These are phyloP conservation scores for Leccinum discolor DNA, from an alignment of 1,284 basidiomycete species.

Conservation along the genomic window DNA sequence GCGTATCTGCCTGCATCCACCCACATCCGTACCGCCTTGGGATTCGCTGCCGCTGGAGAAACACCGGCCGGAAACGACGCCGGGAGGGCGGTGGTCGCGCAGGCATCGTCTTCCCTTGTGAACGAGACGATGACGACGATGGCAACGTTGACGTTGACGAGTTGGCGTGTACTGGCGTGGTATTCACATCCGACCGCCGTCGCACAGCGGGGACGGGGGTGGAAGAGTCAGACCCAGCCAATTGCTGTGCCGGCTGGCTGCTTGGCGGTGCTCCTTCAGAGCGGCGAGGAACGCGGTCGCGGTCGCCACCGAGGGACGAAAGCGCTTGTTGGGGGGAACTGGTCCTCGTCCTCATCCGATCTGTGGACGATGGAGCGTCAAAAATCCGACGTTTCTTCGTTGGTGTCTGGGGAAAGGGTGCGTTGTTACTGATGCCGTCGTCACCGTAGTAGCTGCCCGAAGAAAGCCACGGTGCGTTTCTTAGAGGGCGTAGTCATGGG, in stretches of 20 bases:
- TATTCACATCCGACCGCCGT: not conserved
- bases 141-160: conserved; percentile 3
- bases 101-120: conserved; percentile 10
- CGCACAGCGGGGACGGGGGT: conserved; percentile 21
- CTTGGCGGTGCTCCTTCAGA: conserved; percentile 13
- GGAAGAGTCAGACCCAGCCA: conserved; percentile 17
- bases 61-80: conserved; percentile 26
- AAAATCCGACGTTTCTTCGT: conserved; percentile 29
- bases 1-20: no score
- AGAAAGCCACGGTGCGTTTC: conserved; percentile 24
- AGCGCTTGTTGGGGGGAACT: conserved; percentile 14
- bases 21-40: conserved; percentile 25
- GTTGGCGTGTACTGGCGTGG: not conserved
- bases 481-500: conserved; percentile 14
- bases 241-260: not conserved
- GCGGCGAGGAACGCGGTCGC: conserved; percentile 23
- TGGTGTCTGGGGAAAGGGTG: conserved; percentile 26
- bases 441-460: not conserved
- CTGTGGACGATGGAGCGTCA: not conserved
- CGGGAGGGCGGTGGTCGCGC: conserved; percentile 4
- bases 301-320: not conserved
- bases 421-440: not conserved
- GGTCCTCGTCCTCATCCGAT: conserved; percentile 10
- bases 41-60: conserved; percentile 33
- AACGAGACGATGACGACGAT: conserved; percentile 9